Conservation (phyloP, 495 filamentous ascomycete genomes). For the Podospora anserina region DNA sequence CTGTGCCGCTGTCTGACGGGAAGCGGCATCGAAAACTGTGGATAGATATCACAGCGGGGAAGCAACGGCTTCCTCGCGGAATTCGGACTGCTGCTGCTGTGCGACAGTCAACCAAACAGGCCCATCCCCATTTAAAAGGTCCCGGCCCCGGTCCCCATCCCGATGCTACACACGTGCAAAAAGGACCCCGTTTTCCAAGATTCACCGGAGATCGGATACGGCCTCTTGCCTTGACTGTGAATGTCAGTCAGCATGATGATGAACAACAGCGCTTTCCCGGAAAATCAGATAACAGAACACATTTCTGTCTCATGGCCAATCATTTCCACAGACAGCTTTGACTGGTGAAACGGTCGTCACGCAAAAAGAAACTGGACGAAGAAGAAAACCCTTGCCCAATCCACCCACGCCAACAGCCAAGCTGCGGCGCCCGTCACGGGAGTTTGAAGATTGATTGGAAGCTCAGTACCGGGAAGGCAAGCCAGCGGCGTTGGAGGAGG, state of each 20-base stretch:
- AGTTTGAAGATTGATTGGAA: background rate
- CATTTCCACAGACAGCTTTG: background rate
- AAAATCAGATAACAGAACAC: constrained; percentile 1
- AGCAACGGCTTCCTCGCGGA: background rate
- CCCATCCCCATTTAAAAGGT: background rate
- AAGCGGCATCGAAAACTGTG: constrained; percentile 6
- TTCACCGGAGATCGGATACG: constrained; percentile 1
- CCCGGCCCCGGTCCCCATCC: background rate
- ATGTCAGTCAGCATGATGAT: background rate
- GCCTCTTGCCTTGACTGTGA: background rate
- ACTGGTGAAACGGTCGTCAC: constrained; percentile 5
- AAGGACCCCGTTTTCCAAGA: constrained; percentile 2
- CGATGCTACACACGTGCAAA: constrained; percentile 9
- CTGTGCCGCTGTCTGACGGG: constrained; percentile 5
- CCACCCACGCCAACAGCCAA: background rate
- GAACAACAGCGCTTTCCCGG: background rate
- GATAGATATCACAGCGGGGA: constrained; percentile 1
- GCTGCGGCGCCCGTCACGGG: constrained; percentile 1
- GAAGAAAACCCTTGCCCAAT: constrained; percentile 3
- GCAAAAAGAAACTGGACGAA: constrained; percentile 4
- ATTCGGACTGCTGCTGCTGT: background rate
- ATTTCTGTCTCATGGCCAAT: background rate
- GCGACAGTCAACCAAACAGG: background rate
- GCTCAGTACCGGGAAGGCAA: background rate
- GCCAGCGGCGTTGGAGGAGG: background rate